These are phyloP conservation scores for Fusarium sp. DNA, from an alignment of 2,329 filamentous ascomycete genomes.

Conservation along the genomic window DNA sequence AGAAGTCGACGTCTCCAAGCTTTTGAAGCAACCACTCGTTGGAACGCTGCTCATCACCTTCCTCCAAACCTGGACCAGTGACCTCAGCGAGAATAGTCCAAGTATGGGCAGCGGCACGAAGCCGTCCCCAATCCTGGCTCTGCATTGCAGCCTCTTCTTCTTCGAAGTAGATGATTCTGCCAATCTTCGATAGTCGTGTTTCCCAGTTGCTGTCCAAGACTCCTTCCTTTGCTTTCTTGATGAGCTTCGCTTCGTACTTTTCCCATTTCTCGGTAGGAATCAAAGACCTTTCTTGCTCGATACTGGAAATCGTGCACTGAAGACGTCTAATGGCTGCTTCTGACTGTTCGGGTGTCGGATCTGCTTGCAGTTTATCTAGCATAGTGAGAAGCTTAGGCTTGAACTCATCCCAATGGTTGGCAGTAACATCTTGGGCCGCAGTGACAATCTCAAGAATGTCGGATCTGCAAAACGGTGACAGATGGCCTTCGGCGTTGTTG, in stretches of 20 bases:
- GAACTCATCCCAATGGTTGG: constrained; percentile 4
- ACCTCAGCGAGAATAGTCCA: constrained; percentile 47
- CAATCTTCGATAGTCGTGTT: constrained; percentile 38
- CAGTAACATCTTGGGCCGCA: background rate
- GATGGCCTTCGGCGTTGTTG: background rate
- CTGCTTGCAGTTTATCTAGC: constrained; percentile 12
- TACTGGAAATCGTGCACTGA: constrained; percentile 2
- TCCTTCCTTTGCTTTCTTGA: constrained; percentile 17
- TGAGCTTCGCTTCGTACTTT: constrained; percentile 43
- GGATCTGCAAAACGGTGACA: constrained; percentile 3
- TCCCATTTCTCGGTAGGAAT: constrained; percentile 43
- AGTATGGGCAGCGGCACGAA: constrained; percentile 44
- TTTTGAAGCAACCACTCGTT: constrained; percentile 46
- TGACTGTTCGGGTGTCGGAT: constrained; percentile 13
- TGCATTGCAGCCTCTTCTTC: constrained; percentile 48
- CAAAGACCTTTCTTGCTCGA: constrained; percentile 23
- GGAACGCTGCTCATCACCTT: constrained; percentile 21
- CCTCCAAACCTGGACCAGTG: constrained; percentile 43
- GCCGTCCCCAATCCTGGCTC: constrained; percentile 44
- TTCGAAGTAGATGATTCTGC: constrained; percentile 44
- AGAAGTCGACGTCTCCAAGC: constrained; percentile 43
- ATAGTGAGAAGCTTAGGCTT: constrained; percentile 27
- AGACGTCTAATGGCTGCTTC: constrained; percentile 22
- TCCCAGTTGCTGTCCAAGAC: constrained; percentile 36
- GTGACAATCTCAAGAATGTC: constrained; percentile 7